Conservation (phyloP, 2,329 filamentous ascomycete genomes). For the Phialophora macrospora region DNA sequence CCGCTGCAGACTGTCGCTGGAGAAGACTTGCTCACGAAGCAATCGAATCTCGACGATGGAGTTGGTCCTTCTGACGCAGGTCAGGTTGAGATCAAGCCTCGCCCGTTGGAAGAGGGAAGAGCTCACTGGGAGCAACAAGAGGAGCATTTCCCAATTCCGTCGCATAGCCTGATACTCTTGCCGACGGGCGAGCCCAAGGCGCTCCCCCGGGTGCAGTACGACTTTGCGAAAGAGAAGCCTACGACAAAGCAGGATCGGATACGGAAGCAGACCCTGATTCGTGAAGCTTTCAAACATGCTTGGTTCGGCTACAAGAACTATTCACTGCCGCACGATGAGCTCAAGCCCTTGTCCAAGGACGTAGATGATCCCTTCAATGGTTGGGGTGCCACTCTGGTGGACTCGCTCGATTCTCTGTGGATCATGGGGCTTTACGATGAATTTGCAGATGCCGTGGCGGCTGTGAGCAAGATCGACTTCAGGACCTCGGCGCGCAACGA, state of each 20-base stretch:
- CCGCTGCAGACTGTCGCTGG: constrained; percentile 27
- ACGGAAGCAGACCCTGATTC: constrained; percentile 69
- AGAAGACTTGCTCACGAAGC: constrained; percentile 34
- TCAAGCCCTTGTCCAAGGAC: constrained; percentile 71
- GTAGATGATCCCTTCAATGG: constrained; percentile 84
- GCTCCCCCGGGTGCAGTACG: constrained; percentile 77
- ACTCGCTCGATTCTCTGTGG: constrained; percentile 82
- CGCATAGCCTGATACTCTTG: constrained; percentile 72
- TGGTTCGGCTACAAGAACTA: constrained; percentile 81
- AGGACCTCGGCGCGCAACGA: constrained; percentile 68
- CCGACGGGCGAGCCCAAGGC: constrained; percentile 71
- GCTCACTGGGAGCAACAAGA: constrained; percentile 71
- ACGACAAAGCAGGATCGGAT: constrained; percentile 66
- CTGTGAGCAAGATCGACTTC: constrained; percentile 78
- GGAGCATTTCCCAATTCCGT: constrained; percentile 77
- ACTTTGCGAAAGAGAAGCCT: constrained; percentile 69
- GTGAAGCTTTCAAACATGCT: constrained; percentile 73
- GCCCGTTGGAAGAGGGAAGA: constrained; percentile 24
- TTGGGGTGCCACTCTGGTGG: constrained; percentile 87
- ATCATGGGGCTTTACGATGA: constrained; percentile 80
- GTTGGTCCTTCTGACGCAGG: constrained; percentile 45
- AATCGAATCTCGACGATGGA: constrained; percentile 35
- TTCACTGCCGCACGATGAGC: constrained; percentile 86
- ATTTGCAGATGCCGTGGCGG: constrained; percentile 76
- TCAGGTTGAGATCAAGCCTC: constrained; percentile 42